Base-by-base conservation (phyloP, 331 rosid genomes). In the Cucumis variabilis region DNA sequence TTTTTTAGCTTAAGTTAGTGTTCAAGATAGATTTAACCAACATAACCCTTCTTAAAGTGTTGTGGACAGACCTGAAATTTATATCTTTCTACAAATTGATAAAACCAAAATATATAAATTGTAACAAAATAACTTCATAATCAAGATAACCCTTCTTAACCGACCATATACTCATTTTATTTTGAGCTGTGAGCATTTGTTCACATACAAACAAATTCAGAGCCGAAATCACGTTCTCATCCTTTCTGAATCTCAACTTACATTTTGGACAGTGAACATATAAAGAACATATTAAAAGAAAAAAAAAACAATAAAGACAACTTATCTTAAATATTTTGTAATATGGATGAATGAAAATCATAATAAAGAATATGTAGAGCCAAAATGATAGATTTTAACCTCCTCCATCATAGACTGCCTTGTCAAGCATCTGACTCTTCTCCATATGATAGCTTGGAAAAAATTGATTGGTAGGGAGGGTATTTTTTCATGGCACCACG, bases 81-180 rank as follows among this genome's bases (percentile, higher is more conserved):
- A n/a, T n/a, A n/a, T n/a, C n/a, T n/a, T n/a, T n/a, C n/a, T n/a
- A n/a, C n/a, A n/a, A n/a, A n/a, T n/a, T n/a, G n/a, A n/a, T n/a
- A n/a, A n/a, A n/a, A n/a, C n/a, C n/a, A n/a, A 53, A 17, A n/a
- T 60, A 62, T 21, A 20, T 11, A 82, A 60, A 58, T 63, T 28
- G 65, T 82, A 30, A 44, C 66, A 14, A 72, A 25, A 20, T 21
- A 67, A 65, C 20, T 58, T 58, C 74, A 70, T 37, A 87, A 23
- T 62, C 30, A 62, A 82, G 13, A 80, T 53, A 24, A 53, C 68
- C 68, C n/a, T 80, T 55, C 85, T 80, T 27, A 80, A 58, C 50
- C 84, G 9, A 20, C 68, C 84, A 17, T 16, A 51, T 86, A 19
- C 19, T 37, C 85, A 30, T 87, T n/a, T 44, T 82, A 82, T 74